Percentiles rank a stretch among this genome's conserved stretches.
Conservation (phyloP, 2,329 filamentous ascomycete genomes). For the Rachicladosporium sp. region DNA sequence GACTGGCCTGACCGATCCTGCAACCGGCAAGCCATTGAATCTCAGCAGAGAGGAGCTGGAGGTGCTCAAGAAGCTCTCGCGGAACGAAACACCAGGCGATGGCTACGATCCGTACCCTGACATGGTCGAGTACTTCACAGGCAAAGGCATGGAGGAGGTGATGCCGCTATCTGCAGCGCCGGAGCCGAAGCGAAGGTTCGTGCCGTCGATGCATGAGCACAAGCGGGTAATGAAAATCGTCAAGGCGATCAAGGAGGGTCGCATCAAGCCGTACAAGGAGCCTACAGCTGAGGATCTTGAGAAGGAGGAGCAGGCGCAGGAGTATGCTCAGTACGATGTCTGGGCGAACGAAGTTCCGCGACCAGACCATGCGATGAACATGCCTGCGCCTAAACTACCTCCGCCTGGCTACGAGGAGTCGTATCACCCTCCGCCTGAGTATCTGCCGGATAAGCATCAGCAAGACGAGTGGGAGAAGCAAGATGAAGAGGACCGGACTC, state of each 20-base stretch:
- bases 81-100: slow-evolving; percentile 76
- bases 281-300: slow-evolving; percentile 47
- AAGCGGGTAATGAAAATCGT: slow-evolving; percentile 97
- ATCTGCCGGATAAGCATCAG: slow-evolving; percentile 76
- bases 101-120: slow-evolving; percentile 90
- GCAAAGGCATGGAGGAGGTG: slow-evolving; percentile 65
- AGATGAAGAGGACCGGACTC: slow-evolving; percentile 83
- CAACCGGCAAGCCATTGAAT: slow-evolving; percentile 84
- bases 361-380: slow-evolving; percentile 81
- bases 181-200: slow-evolving; percentile 87
- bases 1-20: slow-evolving; percentile 88
- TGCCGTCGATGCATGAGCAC: slow-evolving; percentile 93
- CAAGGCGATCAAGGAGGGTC: slow-evolving; percentile 84
- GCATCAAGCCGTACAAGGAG: slow-evolving; percentile 81
- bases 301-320: slow-evolving; percentile 55
- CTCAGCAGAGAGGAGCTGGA: slow-evolving; percentile 80
- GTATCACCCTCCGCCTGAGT: slow-evolving; percentile 92
- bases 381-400: slow-evolving; percentile 83
- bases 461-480: slow-evolving; percentile 70
- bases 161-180: slow-evolving; percentile 94
- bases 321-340: slow-evolving; percentile 68
- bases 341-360: slow-evolving; percentile 86
- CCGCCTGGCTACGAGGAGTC: slow-evolving; percentile 91
- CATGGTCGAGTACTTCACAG: slow-evolving; percentile 87
- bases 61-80: slow-evolving; percentile 74